Percentiles rank a stretch among this genome's conserved stretches.
Conservation (phyloP, 1,139 yeast genomes). For the Pneumocystis carinii region DNA sequence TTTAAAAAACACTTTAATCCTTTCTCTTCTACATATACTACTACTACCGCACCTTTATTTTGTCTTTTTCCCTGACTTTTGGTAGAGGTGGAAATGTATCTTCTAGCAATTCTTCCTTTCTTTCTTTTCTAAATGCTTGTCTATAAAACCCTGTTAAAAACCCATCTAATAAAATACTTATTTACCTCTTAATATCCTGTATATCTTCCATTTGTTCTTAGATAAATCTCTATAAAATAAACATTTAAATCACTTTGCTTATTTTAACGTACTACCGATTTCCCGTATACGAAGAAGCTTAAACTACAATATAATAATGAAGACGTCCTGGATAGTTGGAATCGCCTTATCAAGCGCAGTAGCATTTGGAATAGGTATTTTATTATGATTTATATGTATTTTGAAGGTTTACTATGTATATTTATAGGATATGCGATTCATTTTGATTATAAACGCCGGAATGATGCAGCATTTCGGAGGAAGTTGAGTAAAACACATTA, state of each 20-base stretch:
- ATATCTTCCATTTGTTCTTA: background rate
- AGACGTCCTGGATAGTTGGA: background rate
- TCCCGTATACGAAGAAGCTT: background rate
- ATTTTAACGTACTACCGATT: no score
- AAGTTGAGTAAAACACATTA: conserved; percentile 2
- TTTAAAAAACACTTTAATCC: background rate
- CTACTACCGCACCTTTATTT: background rate
- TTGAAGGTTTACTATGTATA: conserved; percentile 17
- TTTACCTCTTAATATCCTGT: background rate
- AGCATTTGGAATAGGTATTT: background rate
- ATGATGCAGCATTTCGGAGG: conserved; percentile 59
- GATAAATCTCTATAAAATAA: background rate
- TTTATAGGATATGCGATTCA: conserved; percentile 60
- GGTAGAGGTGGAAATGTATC: background rate
- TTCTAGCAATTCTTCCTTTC: background rate
- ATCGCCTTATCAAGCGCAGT: background rate
- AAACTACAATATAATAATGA: background rate
- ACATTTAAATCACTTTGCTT: no score
- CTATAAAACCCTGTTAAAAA: background rate
- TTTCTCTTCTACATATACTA: background rate
- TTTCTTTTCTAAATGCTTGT: background rate
- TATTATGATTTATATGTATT: background rate
- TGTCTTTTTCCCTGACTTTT: background rate
- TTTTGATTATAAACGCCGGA: conserved; percentile 86
- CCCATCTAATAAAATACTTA: background rate